These are phyloP conservation scores for Jacaranda mimosifolia DNA, from an alignment of 257 asterid species.

Conservation along the genomic window DNA sequence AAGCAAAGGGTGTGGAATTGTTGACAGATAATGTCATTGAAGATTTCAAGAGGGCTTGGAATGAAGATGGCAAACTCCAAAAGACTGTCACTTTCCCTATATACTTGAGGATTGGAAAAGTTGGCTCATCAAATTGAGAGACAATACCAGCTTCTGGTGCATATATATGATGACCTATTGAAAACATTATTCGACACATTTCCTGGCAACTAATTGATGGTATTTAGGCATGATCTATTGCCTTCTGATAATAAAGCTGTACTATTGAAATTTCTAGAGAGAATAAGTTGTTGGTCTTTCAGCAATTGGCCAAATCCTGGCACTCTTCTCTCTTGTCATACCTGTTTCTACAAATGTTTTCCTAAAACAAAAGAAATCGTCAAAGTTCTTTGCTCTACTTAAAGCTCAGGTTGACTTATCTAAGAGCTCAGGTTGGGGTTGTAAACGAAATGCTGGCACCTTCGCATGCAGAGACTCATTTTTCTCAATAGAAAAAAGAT, in stretches of 20 bases:
- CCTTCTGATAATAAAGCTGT: no score
- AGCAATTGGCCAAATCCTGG: not conserved
- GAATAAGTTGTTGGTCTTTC: not conserved
- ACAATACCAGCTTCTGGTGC: not conserved
- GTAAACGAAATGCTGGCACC: no score
- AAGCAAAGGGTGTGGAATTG: constrained; percentile 71
- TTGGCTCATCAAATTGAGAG: constrained; percentile 49
- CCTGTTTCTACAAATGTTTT: constrained; percentile 1
- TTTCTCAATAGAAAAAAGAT: no score
- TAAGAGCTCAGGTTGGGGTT: no score
- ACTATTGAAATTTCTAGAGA: constrained; percentile 7
- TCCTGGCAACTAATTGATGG: no score
- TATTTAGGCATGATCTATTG: no score
- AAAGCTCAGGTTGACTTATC: no score
- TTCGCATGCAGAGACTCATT: no score
- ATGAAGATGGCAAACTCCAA: constrained; percentile 52
- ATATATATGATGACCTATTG: no score
- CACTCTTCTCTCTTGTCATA: not conserved
- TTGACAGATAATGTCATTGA: constrained; percentile 56
- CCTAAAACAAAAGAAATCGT: no score
- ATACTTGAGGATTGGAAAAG: constrained; percentile 77
- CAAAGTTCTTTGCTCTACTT: no score
- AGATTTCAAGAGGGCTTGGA: constrained; percentile 64
- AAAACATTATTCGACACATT: no score
- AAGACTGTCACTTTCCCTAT: constrained; percentile 63